Conservation (phyloP, 2,329 filamentous ascomycete genomes). For the Camptophora hylomeconis region DNA sequence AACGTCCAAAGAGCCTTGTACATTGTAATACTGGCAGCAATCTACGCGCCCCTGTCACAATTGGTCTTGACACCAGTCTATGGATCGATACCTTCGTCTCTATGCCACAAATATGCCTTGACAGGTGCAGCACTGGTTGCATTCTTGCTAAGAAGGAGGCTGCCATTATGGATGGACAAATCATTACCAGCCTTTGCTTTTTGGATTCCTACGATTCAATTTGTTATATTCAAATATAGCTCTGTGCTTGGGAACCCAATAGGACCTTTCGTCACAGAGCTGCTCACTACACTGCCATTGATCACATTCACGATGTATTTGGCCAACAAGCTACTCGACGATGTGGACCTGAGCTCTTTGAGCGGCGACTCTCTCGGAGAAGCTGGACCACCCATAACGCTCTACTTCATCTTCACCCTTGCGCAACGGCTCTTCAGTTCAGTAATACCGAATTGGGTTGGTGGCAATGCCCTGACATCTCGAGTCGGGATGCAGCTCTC, state of each 20-base stretch:
- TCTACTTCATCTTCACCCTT: slow-evolving; percentile 50
- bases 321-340: slow-evolving; percentile 52
- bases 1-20: slow-evolving; percentile 19
- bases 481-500: slow-evolving; percentile 60
- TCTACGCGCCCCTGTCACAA: slow-evolving; percentile 37
- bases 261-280: slow-evolving; percentile 66
- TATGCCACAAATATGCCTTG: slow-evolving; percentile 57
- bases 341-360: slow-evolving; percentile 29
- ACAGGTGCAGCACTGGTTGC: slow-evolving; percentile 56
- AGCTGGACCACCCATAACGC: slow-evolving; percentile 50
- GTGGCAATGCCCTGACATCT: slow-evolving; percentile 51
- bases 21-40: slow-evolving; percentile 26
- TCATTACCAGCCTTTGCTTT: slow-evolving; percentile 58
- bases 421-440: slow-evolving; percentile 29
- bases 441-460: slow-evolving; percentile 40
- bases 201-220: slow-evolving; percentile 62
- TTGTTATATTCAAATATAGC: slow-evolving; percentile 56
- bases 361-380: slow-evolving; percentile 49
- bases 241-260: slow-evolving; percentile 50
- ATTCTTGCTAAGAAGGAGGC: slow-evolving; percentile 47
- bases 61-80: slow-evolving; percentile 75
- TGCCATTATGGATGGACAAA: slow-evolving; percentile 33
- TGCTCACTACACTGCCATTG: slow-evolving; percentile 58
- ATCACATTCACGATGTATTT: slow-evolving; percentile 50
- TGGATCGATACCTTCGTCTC: slow-evolving; percentile 63